Percentiles rank a stretch among this genome's conserved stretches.
Evolutionary conservation across 1,139 yeast genomes (phyloP).

Genomic region (Suhomyces yuchorum): DNA sequence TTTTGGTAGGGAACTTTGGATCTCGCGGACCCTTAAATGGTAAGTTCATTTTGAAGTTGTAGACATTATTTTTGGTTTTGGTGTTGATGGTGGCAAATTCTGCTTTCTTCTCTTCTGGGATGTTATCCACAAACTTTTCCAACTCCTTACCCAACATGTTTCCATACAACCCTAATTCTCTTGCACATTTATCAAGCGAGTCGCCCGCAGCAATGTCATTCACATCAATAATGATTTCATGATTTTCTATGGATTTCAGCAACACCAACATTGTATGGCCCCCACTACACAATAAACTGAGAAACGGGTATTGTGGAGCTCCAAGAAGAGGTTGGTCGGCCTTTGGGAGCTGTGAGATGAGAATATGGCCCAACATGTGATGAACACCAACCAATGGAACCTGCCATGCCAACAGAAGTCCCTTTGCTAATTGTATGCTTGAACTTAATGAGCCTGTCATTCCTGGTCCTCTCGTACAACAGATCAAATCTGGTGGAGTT

Average conservation of each 20-base stretch:
- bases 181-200: constrained; percentile 88
- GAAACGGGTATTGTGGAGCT: constrained; percentile 70
- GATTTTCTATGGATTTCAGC: constrained; percentile 61
- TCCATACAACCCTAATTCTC: constrained; percentile 78
- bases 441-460: constrained; percentile 88
- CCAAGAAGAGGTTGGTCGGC: constrained; percentile 33
- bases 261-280: constrained; percentile 92
- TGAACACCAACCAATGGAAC: constrained; percentile 87
- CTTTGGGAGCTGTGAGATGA: constrained; percentile 61
- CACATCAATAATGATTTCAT: constrained; percentile 73
- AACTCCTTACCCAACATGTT: constrained; percentile 84
- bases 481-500: constrained; percentile 68
- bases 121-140: constrained; percentile 55
- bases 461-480: constrained; percentile 97
- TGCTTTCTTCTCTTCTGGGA: constrained; percentile 24
- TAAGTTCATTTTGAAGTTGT: constrained; percentile 27
- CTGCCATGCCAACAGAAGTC: constrained; percentile 75
- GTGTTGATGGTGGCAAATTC: constrained; percentile 27
- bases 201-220: constrained; percentile 93
- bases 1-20: constrained; percentile 29
- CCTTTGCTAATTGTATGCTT: constrained; percentile 84
- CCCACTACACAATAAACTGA: constrained; percentile 83
- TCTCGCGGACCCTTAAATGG: constrained; percentile 41
- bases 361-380: constrained; percentile 92
- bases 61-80: constrained; percentile 22